phyloP scores from a whole-genome alignment of 78 protist species.

The Pigoraptor vietnamica region DNA sequence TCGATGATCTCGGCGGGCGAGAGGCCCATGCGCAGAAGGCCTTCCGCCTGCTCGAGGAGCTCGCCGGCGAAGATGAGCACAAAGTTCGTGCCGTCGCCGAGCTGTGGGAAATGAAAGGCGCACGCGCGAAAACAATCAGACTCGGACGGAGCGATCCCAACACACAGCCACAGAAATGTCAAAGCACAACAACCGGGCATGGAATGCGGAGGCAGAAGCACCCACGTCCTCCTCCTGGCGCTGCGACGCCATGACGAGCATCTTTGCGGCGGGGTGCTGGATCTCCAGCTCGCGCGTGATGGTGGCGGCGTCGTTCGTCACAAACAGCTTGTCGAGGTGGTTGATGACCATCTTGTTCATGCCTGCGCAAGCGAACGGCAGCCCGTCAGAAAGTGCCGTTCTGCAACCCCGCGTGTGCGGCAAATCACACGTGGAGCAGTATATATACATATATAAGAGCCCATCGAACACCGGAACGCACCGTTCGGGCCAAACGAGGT shows the following conservation, averaged over 20 bases:
- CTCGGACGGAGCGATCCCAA: neutral
- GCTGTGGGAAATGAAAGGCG: slow-evolving; percentile 16
- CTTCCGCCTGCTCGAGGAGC: slow-evolving; percentile 87
- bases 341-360: slow-evolving; percentile 98
- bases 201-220: neutral
- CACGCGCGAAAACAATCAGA: neutral
- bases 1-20: slow-evolving; percentile 83
- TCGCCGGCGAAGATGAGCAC: slow-evolving; percentile 95
- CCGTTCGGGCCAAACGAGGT: slow-evolving; percentile 99
- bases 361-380: slow-evolving; percentile 30
- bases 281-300: slow-evolving; percentile 92
- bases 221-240: slow-evolving; percentile 90
- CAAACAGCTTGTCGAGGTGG: slow-evolving; percentile 94
- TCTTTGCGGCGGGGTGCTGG: slow-evolving; percentile 98
- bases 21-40: slow-evolving; percentile 77
- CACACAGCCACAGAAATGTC: neutral
- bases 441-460: too few species aligned
- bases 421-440: neutral
- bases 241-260: slow-evolving; percentile 90
- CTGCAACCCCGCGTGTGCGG: neutral
- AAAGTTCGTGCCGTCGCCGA: slow-evolving; percentile 97
- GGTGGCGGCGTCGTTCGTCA: slow-evolving; percentile 98
- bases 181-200: too few species aligned
- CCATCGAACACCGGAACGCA: too few species aligned
- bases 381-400: neutral